Evolutionary conservation across 2,329 filamentous ascomycete genomes (phyloP).

Genomic region (Domatiomyces catenatus): DNA sequence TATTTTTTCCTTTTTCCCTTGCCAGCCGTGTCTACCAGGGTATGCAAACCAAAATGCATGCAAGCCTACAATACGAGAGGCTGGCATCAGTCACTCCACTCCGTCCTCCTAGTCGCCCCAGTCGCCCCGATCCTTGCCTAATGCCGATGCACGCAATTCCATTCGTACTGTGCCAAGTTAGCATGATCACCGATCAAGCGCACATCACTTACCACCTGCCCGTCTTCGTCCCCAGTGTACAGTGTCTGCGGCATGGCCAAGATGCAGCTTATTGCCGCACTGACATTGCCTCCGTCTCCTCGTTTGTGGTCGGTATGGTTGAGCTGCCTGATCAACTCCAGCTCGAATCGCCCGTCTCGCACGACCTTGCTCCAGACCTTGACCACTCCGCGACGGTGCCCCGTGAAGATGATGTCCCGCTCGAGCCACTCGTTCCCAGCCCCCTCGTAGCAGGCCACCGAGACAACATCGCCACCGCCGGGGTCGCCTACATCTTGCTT

Average conservation of each 20-base stretch:
- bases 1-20: too few relatives aligned
- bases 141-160: constrained; percentile 40
- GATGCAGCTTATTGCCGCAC: constrained; percentile 68
- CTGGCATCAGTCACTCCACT: too few relatives aligned
- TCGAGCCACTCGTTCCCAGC: constrained; percentile 83
- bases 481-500: constrained; percentile 64
- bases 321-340: constrained; percentile 65
- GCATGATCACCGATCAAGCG: neutral
- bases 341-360: constrained; percentile 49
- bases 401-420: constrained; percentile 72
- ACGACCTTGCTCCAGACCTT: constrained; percentile 44
- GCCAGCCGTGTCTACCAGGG: neutral
- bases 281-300: constrained; percentile 40
- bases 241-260: constrained; percentile 66
- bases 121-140: too few relatives aligned
- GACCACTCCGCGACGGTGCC: constrained; percentile 67
- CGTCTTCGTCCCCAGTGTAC: constrained; percentile 89
- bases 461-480: constrained; percentile 60
- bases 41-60: neutral
- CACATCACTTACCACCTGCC: constrained; percentile 57
- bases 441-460: constrained; percentile 87
- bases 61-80: neutral
- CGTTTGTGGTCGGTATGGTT: constrained; percentile 61
- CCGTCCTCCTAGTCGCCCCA: too few relatives aligned
- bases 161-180: constrained; percentile 34